Conservation (phyloP, 805 yeast genomes). For the Candida vaughaniae region DNA sequence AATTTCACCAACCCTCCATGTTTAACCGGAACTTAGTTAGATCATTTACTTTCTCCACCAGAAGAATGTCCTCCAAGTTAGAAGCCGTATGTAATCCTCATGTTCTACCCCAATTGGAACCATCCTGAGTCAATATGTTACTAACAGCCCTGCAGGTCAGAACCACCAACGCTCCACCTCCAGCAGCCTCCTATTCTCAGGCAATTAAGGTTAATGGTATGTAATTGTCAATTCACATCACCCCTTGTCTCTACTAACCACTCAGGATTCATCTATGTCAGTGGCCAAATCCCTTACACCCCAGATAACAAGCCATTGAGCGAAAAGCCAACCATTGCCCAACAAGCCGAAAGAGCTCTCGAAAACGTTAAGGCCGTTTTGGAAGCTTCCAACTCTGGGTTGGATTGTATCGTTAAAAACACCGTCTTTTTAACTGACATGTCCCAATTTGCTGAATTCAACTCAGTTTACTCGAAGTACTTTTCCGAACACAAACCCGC, state of each 20-base stretch:
- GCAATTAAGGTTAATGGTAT: constrained; percentile 81
- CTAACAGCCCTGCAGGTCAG: constrained; percentile 42
- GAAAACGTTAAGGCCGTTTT: constrained; percentile 69
- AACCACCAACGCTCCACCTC: constrained; percentile 85
- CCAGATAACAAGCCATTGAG: constrained; percentile 76
- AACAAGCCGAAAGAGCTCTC: constrained; percentile 73
- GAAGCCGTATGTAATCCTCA: constrained; percentile 13
- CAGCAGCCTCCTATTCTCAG: constrained; percentile 96
- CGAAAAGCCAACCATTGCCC: constrained; percentile 64
- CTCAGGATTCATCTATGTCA: constrained; percentile 76
- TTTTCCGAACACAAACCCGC: constrained; percentile 86
- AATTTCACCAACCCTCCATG: constrained; percentile 1
- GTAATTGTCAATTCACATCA: too few species aligned
- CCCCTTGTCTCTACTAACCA: constrained; percentile 18
- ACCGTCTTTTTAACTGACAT: constrained; percentile 91
- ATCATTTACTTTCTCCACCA: constrained; percentile 10
- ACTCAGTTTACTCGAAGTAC: constrained; percentile 78
- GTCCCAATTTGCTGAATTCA: constrained; percentile 77
- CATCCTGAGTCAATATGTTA: too few species aligned
- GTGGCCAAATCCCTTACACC: constrained; percentile 94
- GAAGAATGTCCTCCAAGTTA: constrained; percentile 14
- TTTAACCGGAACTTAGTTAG: constrained; percentile 12
- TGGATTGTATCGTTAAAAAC: constrained; percentile 82
- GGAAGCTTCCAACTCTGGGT: constrained; percentile 80
- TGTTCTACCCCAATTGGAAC: not conserved